phyloP scores from a whole-genome alignment of 257 asterid genomes.

The Nicotiana benthamiana region DNA sequence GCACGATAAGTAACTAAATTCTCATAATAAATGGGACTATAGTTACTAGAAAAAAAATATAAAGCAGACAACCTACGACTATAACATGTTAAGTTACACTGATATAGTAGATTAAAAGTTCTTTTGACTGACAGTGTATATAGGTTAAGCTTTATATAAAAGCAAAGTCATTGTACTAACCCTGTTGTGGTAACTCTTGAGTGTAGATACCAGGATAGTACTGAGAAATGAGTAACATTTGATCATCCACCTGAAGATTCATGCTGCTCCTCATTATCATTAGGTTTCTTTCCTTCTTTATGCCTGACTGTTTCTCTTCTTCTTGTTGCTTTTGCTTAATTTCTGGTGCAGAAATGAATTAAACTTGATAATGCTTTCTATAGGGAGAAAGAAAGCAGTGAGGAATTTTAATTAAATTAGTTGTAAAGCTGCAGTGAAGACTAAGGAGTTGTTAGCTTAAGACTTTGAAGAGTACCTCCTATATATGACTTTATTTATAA shows the following conservation, averaged over 20 bases:
- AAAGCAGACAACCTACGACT: too few species aligned
- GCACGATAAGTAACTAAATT: too few species aligned
- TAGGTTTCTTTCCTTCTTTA: not conserved
- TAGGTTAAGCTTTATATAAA: too few species aligned
- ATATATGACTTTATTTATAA: conserved; percentile 41
- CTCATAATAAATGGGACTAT: too few species aligned
- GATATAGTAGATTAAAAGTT: too few species aligned
- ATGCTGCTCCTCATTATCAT: conserved; percentile 6
- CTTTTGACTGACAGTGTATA: too few species aligned
- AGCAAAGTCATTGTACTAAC: conserved; percentile 10
- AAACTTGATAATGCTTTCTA: not conserved
- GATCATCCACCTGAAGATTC: conserved; percentile 32
- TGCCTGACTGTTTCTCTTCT: not conserved
- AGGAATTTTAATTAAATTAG: not conserved
- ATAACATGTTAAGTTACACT: too few species aligned
- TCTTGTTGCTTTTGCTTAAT: not conserved
- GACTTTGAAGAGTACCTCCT: conserved; percentile 7
- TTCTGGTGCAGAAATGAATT: not conserved
- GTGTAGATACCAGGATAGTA: conserved; percentile 31
- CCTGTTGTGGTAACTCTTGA: conserved; percentile 30
- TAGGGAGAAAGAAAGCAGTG: not conserved
- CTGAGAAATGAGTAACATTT: conserved; percentile 43
- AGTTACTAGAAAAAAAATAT: too few species aligned
- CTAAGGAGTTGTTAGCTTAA: conserved; percentile 10
- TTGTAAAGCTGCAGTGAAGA: not conserved